A percentile compares a stretch with the other conserved stretches of the same genome.
phyloP scores from a whole-genome alignment of 2,329 filamentous ascomycete species.

The Trichoderma cornu-damae region DNA sequence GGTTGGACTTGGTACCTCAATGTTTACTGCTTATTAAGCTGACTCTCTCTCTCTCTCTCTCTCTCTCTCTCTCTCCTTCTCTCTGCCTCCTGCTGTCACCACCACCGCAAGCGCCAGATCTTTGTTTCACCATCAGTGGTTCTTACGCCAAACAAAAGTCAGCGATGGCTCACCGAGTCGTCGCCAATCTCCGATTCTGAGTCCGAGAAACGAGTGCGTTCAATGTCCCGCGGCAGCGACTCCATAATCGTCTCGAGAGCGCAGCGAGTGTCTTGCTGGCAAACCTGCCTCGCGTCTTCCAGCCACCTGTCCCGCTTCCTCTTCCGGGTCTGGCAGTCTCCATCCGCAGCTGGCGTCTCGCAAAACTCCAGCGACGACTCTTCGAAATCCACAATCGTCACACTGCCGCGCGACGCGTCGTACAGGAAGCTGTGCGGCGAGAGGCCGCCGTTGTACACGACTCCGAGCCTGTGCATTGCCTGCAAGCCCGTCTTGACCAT shows the following conservation, averaged over 20 bases:
- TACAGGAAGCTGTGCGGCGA: not conserved
- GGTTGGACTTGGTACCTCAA: no score
- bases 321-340: not conserved
- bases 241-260: not conserved
- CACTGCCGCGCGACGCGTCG: not conserved
- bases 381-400: constrained; percentile 7
- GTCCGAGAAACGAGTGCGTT: not conserved
- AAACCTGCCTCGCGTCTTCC: not conserved
- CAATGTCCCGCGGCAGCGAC: not conserved
- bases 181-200: not conserved
- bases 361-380: not conserved
- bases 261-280: not conserved
- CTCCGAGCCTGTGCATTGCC: not conserved
- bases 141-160: no score
- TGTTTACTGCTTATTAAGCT: no score
- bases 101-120: no score
- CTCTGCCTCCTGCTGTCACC: no score
- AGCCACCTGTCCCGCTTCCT: constrained; percentile 1
- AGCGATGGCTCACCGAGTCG: not conserved
- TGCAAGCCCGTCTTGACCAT: not conserved
- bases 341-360: not conserved
- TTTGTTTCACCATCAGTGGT: not conserved
- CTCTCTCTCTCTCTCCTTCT: no score
- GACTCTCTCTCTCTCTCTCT: no score
- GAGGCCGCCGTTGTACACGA: not conserved